Conservation (phyloP, 257 asterid genomes). For the Gentiana dahurica region DNA sequence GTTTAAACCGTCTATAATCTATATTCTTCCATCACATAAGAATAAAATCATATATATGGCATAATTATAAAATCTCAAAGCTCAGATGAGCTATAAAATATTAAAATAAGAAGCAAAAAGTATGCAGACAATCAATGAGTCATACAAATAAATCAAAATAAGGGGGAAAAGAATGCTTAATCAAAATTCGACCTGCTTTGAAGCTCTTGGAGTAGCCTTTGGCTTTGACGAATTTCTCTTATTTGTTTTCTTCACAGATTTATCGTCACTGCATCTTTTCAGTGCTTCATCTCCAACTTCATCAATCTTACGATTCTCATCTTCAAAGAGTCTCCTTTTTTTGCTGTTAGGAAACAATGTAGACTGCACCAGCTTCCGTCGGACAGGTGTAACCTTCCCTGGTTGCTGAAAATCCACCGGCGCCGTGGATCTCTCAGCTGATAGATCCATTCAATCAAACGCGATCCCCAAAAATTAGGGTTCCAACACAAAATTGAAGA, state of each 20-base stretch:
- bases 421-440: conserved; percentile 4
- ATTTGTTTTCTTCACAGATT: conserved; percentile 31
- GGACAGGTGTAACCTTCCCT: conserved; percentile 30
- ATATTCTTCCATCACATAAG: no score
- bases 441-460: conserved; percentile 8
- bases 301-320: conserved; percentile 6
- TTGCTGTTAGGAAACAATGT: conserved; percentile 46
- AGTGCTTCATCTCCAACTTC: conserved; percentile 24
- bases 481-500: neutral
- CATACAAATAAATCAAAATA: neutral
- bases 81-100: no score
- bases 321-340: conserved; percentile 23
- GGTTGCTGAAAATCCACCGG: conserved; percentile 8
- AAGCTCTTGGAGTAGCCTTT: conserved; percentile 27
- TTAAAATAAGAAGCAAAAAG: no score
- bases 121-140: no score
- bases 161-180: neutral
- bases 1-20: no score
- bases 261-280: conserved; percentile 27
- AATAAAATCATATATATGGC: no score
- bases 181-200: conserved; percentile 34
- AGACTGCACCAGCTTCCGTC: conserved; percentile 63
- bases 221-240: conserved; percentile 16
- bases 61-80: no score
- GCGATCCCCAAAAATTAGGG: conserved; percentile 4